Evolutionary conservation across 2,329 filamentous ascomycete species (phyloP), one percentile per base, ranked within the genome.

Genomic region (Aspergillus tamarii): DNA sequence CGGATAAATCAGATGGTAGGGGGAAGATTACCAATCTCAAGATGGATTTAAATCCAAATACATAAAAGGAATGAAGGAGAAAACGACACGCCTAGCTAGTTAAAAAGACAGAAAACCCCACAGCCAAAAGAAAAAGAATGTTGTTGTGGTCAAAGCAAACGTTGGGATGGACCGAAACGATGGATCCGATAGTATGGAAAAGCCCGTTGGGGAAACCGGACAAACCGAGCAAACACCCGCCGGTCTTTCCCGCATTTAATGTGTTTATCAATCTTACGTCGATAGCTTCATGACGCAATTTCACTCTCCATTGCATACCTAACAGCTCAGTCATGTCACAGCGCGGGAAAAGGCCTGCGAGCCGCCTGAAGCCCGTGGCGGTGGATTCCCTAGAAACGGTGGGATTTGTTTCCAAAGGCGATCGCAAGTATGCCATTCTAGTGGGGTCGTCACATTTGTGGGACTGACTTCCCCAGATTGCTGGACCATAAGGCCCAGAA

Each of bases 321-420:
- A 21, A 19, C 34, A 8, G 10, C 14, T n/a, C 23, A 21, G 54
- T 30, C 55, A 73, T 74, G 71, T 61, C 68, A 64, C 63, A 65
- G 59, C 66, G 62, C 43, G 63, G 58, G 45, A 70, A 65, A 65
- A 62, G 67, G 57, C 59, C 63, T 32, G 71, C 71, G 62, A 76
- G 72, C 64, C 76, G 91, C 67, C 82, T 96, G 67, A 93, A 91
- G 76, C 90, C 91, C 14, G 85, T 89, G 64, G 87, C 90, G 62
- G 16, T 41, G 16, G 93, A 97, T 76, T 87, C 91, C 16, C 83
- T 98, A 32, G 91, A 96, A 70, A 86, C 84, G 64, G 91, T 96
- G 69, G 94, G 94, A 1, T 84, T 97, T 68, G 92, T 92, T 5
- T 97, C 93, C 2, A 97, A 97, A 75, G 94, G 94, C 59, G 94